Conservation (phyloP, 768 basidiomycete species). For the Pulveroboletus sp. region DNA sequence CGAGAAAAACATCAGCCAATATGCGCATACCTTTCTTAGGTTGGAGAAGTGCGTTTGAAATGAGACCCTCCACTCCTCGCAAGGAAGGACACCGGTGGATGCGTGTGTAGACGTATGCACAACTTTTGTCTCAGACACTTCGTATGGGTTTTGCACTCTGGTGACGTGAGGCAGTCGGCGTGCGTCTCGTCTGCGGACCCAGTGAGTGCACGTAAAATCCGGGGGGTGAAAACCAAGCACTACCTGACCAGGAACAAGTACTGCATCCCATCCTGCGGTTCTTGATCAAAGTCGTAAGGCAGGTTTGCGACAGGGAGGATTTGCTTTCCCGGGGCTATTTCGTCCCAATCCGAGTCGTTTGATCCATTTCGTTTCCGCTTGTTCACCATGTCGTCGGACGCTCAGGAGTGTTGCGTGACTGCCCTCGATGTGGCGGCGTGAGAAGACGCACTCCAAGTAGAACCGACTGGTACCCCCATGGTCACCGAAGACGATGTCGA, state of each 20-base stretch:
- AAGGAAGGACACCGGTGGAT: conserved; percentile 45
- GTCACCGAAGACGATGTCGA: conserved; percentile 55
- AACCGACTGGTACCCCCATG: conserved; percentile 8
- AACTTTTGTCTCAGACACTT: conserved; percentile 32
- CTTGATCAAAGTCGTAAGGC: conserved; percentile 59
- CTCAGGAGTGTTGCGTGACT: background rate
- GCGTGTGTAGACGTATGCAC: conserved; percentile 12
- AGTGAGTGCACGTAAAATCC: conserved; percentile 6
- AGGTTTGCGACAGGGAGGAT: conserved; percentile 79
- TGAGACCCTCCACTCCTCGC: conserved; percentile 58
- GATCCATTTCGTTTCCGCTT: conserved; percentile 56
- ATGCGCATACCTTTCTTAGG: conserved; percentile 47
- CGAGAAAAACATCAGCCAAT: background rate
- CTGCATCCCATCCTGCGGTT: conserved; percentile 68
- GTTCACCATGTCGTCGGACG: conserved; percentile 18
- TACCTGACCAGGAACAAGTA: conserved; percentile 82
- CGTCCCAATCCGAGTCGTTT: conserved; percentile 56
- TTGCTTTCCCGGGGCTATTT: conserved; percentile 59
- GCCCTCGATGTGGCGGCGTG: conserved; percentile 9
- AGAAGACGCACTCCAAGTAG: conserved; percentile 7
- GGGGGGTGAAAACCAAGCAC: conserved; percentile 7
- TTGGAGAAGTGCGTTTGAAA: conserved; percentile 60
- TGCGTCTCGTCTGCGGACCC: conserved; percentile 60
- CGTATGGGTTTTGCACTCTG: conserved; percentile 67
- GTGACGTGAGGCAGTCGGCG: conserved; percentile 59